Base-by-base conservation (phyloP, 1,139 yeast genomes). In the Geotrichum restrictum region DNA sequence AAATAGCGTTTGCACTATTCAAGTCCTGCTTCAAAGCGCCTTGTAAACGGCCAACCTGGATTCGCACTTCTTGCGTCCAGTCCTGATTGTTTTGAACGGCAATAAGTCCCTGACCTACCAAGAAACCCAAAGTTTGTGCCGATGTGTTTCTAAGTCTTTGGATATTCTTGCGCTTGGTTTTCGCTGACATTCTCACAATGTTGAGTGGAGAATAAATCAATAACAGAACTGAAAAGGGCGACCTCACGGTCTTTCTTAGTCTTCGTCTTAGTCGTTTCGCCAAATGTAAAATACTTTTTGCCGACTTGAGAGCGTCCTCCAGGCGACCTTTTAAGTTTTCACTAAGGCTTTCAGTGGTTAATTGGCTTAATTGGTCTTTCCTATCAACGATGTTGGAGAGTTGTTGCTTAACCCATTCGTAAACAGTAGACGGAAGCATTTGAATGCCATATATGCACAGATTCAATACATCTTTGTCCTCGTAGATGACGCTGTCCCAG, bases 401-500 rank as follows among this genome's bases (percentile, higher is more conserved):
- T 7, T 14, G n/a, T 3, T 29, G 7, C 34, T 41, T 27, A 6
- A 29, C 22, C 36, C 31, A 19, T 2, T 18, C 8, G 21, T 13
- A 27, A 8, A 41, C 6, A 5, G 34, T 14, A 6, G 16, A 19
- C 22, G 49, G 54, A 16, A 31, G 46, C 18, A 39, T 31, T 29
- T 54, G 56, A 11, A 51, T 22, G 8, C 21, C 32, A 19, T 54
- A 54, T 6, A 50, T 11, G 22, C 38, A 19, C 31, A 45, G 32
- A 19, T 37, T 34, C 13, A 37, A 16, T n/a, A 34, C 38, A 13
- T 44, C 48, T 21, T 46, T 48, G 19, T 48, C 33, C 11, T 47
- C 41, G 13, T 39, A 18, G 19, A 64, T 50, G 6, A 69, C 62
- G 10, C 60, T 58, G 45, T 68, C 67, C 72, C 73, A 69, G 56